Conservation (phyloP, 2,329 filamentous ascomycete genomes). For the Colletotrichum plurivorum region DNA sequence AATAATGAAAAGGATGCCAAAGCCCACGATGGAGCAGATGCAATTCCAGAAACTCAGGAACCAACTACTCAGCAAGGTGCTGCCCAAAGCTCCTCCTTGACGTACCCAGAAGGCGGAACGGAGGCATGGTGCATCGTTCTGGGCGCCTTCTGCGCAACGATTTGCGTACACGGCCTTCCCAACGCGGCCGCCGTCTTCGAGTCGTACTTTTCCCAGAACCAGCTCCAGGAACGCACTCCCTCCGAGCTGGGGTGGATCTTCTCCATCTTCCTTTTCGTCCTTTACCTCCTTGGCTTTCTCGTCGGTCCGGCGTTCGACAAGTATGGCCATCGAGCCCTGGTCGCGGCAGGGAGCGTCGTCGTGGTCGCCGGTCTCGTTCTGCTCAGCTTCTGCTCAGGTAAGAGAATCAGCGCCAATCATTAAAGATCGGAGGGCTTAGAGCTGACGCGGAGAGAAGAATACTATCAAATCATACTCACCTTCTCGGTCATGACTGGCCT, state of each 20-base stretch:
- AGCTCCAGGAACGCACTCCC: conserved; percentile 76
- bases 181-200: conserved; percentile 86
- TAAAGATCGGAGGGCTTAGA: neutral
- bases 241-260: conserved; percentile 89
- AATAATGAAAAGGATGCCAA: neutral
- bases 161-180: conserved; percentile 70
- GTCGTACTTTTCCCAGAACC: conserved; percentile 80
- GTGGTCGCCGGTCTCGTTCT: conserved; percentile 75
- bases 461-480: conserved; percentile 87
- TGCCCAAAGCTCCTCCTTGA: neutral
- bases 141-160: conserved; percentile 79
- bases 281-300: conserved; percentile 87
- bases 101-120: conserved; percentile 80
- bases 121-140: conserved; percentile 88
- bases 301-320: conserved; percentile 90
- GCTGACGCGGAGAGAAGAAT: conserved; percentile 60
- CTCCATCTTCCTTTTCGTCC: conserved; percentile 84
- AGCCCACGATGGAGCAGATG: neutral
- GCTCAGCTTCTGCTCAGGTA: conserved; percentile 79
- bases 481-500: conserved; percentile 83
- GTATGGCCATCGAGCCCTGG: conserved; percentile 80
- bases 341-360: conserved; percentile 75
- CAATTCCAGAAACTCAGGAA: neutral
- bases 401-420: conserved; percentile 39
- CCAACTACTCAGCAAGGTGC: neutral